Conservation (phyloP, 495 filamentous ascomycete genomes). For the Penicillium malachiteum region DNA sequence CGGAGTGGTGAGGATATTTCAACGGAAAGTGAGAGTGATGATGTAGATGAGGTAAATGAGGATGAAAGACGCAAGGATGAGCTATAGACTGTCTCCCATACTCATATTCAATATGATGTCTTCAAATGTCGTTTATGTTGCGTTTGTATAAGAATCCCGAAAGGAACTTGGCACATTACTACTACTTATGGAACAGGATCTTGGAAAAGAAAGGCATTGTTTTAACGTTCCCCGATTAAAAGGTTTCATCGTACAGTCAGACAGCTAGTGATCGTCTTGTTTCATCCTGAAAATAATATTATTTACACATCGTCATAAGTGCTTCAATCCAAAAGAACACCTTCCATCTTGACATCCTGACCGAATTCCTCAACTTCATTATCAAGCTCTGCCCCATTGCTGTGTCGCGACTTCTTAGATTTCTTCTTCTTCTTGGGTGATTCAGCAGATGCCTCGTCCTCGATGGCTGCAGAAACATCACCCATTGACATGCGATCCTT, state of each 20-base stretch:
- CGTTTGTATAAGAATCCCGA: not conserved
- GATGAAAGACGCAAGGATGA: slow-evolving; percentile 37
- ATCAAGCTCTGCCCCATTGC: not conserved
- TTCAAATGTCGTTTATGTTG: not conserved
- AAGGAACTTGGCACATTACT: no score
- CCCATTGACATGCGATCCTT: slow-evolving; percentile 8
- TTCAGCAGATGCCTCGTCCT: not conserved
- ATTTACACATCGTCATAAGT: not conserved
- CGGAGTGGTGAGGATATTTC: slow-evolving; percentile 23
- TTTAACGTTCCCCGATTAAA: not conserved
- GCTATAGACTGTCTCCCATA: slow-evolving; percentile 26
- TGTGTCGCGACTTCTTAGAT: not conserved
- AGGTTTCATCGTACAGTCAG: not conserved
- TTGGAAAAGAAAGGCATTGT: not conserved
- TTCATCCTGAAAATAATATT: not conserved
- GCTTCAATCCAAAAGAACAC: not conserved
- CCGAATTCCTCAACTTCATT: not conserved
- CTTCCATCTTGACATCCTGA: not conserved
- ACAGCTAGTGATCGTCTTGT: not conserved
- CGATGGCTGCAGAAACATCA: not conserved
- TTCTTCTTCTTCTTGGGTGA: slow-evolving; percentile 10
- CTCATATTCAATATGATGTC: not conserved
- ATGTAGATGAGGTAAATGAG: not conserved
- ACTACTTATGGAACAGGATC: no score
- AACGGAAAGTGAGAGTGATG: slow-evolving; percentile 3